These are phyloP conservation scores for Euphorbia celastroides DNA, from an alignment of 441 rosid species.

Conservation along the genomic window DNA sequence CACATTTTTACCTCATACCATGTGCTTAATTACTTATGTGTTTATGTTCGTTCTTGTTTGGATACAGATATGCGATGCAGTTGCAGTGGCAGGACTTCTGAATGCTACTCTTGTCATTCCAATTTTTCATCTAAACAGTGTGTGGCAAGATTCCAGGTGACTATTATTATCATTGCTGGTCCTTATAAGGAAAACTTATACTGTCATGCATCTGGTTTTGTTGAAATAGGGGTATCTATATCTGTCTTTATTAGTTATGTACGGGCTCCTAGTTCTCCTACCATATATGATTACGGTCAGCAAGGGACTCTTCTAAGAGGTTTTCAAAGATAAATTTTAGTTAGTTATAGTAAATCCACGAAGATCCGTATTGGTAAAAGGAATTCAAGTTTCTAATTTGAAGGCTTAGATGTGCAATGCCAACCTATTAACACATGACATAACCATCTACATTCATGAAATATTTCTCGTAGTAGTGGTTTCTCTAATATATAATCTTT, in stretches of 20 bases:
- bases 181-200: neutral
- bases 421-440: too few species aligned
- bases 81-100: conserved; percentile 87
- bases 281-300: neutral
- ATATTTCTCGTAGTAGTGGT: neutral
- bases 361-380: too few species aligned
- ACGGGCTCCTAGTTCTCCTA: neutral
- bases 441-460: neutral
- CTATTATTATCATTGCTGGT: conserved; percentile 16
- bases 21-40: neutral
- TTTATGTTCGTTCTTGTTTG: conserved; percentile 12
- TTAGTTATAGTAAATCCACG: too few species aligned
- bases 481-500: neutral
- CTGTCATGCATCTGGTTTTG: neutral
- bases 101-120: conserved; percentile 95
- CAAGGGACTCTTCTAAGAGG: neutral
- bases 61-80: conserved; percentile 88
- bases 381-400: too few species aligned
- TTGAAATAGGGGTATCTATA: neutral
- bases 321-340: neutral
- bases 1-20: neutral
- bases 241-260: neutral
- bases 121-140: conserved; percentile 86
- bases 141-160: conserved; percentile 98
- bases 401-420: too few species aligned